Base-by-base conservation (phyloP, 2,329 filamentous ascomycete species). In the Pleoardoris graminearum region DNA sequence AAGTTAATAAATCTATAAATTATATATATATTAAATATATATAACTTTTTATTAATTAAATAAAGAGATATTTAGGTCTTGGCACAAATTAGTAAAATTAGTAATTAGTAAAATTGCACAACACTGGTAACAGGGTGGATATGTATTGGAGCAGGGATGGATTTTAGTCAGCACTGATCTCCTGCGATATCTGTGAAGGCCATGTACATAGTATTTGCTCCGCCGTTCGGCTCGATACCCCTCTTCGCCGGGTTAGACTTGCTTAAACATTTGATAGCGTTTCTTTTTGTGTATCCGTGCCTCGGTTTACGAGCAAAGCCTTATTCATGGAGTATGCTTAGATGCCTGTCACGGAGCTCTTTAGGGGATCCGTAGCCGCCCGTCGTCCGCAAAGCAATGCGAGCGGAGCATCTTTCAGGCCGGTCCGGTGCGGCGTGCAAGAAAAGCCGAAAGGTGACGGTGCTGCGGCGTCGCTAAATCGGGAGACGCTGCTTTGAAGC, bases 171-270 rank as follows among this genome's bases (percentile, higher is more conserved):
- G 17, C 30, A 27, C n/a, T n/a, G n/a, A n/a, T n/a, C n/a, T n/a
- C n/a, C n/a, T n/a, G n/a, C n/a, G n/a, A n/a, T n/a, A n/a, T n/a
- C n/a, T n/a, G 2, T 47, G 21, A 1, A 12, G 41, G 45, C 50
- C 5, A 21, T 48, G 43, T 48, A 30, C 22, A 29, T 22, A 32
- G 27, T n/a, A n/a, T 29, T 14, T 39, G 22, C 22, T 29, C 25
- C 39, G 22, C 27, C 46, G 27, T 41, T 38, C 17, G 29, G 42
- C 22, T 37, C 25, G 44, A 55, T 55, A 55, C 53, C 53, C 53
- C 22, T 51, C 48, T 55, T n/a, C 48, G 30, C 36, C 36, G 19
- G 3, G 10, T 22, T 22, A 32, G 41, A 19, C 33, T 12, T 38
- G 7, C n/a, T n/a, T 49, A 38, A 45, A 49, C 17, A 19, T 22